These are phyloP conservation scores for Seminavis robusta DNA, from an alignment of 108 stramenopile species.

Conservation along the genomic window DNA sequence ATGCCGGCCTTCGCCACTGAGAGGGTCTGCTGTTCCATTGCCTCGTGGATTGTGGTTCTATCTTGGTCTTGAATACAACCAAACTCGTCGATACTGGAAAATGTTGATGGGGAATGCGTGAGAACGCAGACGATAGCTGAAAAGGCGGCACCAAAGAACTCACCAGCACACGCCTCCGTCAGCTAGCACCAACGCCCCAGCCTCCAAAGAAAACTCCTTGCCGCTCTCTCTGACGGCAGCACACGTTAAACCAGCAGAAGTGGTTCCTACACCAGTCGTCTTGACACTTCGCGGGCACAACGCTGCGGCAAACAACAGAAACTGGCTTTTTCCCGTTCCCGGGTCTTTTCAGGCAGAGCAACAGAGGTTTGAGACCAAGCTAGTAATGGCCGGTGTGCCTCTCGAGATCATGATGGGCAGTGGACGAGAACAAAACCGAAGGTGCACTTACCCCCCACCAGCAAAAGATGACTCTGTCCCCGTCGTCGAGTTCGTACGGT, in stretches of 20 bases:
- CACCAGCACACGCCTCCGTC: constrained; percentile 94
- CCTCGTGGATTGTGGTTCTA: constrained; percentile 94
- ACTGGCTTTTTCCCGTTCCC: constrained; percentile 83
- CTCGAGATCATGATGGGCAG: not conserved
- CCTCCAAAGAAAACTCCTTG: constrained; percentile 94
- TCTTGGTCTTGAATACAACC: constrained; percentile 81
- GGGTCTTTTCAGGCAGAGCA: constrained; percentile 53
- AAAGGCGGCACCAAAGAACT: too few relatives aligned
- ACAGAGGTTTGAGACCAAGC: too few relatives aligned
- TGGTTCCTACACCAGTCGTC: constrained; percentile 97
- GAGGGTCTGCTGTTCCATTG: constrained; percentile 98
- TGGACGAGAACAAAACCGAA: not conserved
- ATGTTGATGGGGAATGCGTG: too few relatives aligned
- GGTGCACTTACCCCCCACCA: constrained; percentile 79
- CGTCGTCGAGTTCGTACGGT: constrained; percentile 59
- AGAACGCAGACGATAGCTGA: too few relatives aligned
- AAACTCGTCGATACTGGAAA: constrained; percentile 98
- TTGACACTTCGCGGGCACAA: constrained; percentile 89
- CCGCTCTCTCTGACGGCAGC: constrained; percentile 91
- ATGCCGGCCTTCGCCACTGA: constrained; percentile 97
- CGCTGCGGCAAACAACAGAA: constrained; percentile 92
- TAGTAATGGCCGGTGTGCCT: constrained; percentile 30
- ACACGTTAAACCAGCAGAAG: constrained; percentile 97
- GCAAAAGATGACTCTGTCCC: constrained; percentile 82
- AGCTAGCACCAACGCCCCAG: constrained; percentile 96